Base-by-base conservation (phyloP, 106 monocot genomes). In the Alisma plantagoaquatica region DNA sequence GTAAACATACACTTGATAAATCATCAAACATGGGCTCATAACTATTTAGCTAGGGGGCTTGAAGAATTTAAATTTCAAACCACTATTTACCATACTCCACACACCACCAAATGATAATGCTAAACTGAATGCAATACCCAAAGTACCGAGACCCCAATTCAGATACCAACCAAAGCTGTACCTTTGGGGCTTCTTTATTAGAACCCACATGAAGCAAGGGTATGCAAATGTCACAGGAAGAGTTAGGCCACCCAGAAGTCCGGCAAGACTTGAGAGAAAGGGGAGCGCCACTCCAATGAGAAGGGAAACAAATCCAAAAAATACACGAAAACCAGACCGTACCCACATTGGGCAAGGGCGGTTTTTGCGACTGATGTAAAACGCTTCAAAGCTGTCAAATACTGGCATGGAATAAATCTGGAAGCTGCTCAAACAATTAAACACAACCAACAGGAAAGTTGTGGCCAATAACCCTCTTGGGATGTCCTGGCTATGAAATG, bases 371-470 rank as follows among this genome's bases (percentile, higher is more conserved):
- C 93, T 80, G 0, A 87, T 87, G 48, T 83, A 83, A 14, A 69
- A 76, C 10, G 93, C 93, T 61, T 93, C 93, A 22, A 93, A 93
- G 65, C 93, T 93, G 65, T 93, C 93, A 29, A 93, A 93, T 17
- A 93, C 93, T 0, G 93, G 93, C 93, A 93, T 93, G 1, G 87
- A 87, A 28, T 87, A 93, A 66, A 93, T 87, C 59, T 92, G 92
- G 69, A 92, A 92, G 35, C 92, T 87, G 62, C 92, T 92, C 31
- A 92, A 74, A 66, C 92, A 92, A 38, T 83, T 92, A 20, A 92
- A 79, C 47, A 92, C 92, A 20, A 92, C 92, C 42, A 92, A 56
- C 25, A 92, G 86, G 49, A 83, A 87, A 5, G 92, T 80, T 20
- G 62, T 62, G 10, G 92, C 92, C 0, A 92, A 72, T 10, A 92